These are phyloP conservation scores for Populus ilicifolia DNA, from an alignment of 345 rosid species.

Conservation along the genomic window DNA sequence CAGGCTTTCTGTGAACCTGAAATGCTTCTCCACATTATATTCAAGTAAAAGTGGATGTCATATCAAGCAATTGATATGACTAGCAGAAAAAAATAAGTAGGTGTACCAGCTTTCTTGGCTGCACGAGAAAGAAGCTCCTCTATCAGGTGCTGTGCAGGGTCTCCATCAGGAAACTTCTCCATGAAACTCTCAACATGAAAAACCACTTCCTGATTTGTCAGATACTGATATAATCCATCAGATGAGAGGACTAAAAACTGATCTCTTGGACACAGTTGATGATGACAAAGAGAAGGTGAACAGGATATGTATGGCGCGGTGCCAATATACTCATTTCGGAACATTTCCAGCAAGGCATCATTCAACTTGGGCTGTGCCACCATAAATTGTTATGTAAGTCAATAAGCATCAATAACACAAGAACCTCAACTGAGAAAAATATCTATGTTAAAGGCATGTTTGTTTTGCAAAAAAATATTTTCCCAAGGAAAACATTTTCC, in stretches of 20 bases:
- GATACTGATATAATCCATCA: constrained; percentile 92
- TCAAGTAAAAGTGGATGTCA: neutral
- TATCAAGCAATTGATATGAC: constrained; percentile 8
- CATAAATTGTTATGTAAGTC: constrained; percentile 4
- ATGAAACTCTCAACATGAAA: constrained; percentile 69
- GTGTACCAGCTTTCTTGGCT: constrained; percentile 94
- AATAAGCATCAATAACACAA: neutral
- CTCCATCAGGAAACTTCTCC: constrained; percentile 96
- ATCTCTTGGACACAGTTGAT: constrained; percentile 70
- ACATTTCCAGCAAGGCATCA: constrained; percentile 75
- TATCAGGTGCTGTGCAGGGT: constrained; percentile 91
- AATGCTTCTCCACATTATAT: neutral
- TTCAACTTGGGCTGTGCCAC: constrained; percentile 80
- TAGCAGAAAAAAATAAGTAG: neutral
- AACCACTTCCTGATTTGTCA: constrained; percentile 89
- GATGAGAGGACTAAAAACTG: constrained; percentile 90
- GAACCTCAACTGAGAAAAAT: neutral
- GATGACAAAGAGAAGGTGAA: constrained; percentile 79
- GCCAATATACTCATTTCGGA: constrained; percentile 82
- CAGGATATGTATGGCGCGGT: constrained; percentile 83
- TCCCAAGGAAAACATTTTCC: too few species aligned
- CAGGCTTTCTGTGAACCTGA: neutral
- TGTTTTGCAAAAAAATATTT: too few species aligned
- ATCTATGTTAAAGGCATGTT: neutral
- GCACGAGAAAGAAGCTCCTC: constrained; percentile 91